Conservation (phyloP, 148 eudicot species). For the Nepenthes gracilis region DNA sequence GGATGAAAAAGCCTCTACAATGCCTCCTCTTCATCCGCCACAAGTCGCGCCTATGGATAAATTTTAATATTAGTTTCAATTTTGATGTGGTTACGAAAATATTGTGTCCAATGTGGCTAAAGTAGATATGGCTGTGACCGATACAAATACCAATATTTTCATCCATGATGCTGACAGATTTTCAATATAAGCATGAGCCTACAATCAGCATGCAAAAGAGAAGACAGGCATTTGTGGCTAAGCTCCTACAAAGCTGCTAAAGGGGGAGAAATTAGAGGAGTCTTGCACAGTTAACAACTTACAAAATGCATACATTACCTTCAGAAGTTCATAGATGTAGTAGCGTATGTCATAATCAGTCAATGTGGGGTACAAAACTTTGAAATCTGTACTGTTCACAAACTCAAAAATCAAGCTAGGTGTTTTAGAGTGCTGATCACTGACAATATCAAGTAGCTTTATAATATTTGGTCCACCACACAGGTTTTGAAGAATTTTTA, state of each 20-base stretch:
- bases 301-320: conserved; percentile 43
- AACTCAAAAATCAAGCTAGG: conserved; percentile 89
- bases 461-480: conserved; percentile 88
- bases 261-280: neutral
- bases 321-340: conserved; percentile 91
- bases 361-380: conserved; percentile 83
- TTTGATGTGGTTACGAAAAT: no score
- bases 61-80: no score
- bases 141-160: no score
- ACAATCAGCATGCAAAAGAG: no score
- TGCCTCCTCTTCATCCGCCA: no score
- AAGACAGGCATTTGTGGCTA: no score
- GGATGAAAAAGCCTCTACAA: no score
- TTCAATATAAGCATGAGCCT: no score
- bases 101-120: no score
- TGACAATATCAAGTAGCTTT: conserved; percentile 71
- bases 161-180: no score
- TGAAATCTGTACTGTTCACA: conserved; percentile 95
- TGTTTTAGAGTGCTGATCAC: conserved; percentile 95
- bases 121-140: no score
- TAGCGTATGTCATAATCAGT: conserved; percentile 92
- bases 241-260: neutral
- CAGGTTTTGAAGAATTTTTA: conserved; percentile 84
- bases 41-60: no score
- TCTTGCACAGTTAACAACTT: neutral